Evolutionary conservation across 176 grass and related monocot genomes (phyloP).

Genomic region (Zizania latifolia): DNA sequence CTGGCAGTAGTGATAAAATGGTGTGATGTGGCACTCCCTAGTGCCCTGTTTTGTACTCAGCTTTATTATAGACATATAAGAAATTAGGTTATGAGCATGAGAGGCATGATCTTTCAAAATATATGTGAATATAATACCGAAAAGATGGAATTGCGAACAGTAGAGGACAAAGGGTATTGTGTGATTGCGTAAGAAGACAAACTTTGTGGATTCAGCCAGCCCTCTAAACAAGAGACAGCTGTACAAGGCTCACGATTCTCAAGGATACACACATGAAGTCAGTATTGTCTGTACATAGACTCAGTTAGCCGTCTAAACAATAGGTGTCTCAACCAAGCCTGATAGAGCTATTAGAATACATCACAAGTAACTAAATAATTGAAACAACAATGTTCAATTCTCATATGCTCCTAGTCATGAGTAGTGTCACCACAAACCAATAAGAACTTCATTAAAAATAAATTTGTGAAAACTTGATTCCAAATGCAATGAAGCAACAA

Average conservation of each 20-base stretch:
- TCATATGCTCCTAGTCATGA: background rate
- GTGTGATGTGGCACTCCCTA: no score
- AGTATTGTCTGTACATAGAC: background rate
- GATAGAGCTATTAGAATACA: background rate
- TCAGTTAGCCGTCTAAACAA: background rate
- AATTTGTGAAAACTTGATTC: background rate
- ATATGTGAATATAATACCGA: background rate
- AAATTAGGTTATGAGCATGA: background rate
- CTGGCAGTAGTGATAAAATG: no score
- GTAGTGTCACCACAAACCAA: background rate
- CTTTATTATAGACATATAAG: no score
- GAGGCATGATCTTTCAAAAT: background rate
- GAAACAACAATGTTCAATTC: background rate
- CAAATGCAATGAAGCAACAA: background rate
- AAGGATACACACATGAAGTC: background rate
- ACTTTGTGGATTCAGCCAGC: background rate
- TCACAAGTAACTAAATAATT: background rate
- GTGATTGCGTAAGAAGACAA: background rate
- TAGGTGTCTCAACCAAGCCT: background rate
- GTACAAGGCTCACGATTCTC: background rate
- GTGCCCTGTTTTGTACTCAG: no score
- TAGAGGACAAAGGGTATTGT: background rate
- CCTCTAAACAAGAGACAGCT: background rate
- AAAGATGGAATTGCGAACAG: background rate
- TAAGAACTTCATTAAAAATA: constrained; percentile 13